Conservation (phyloP, 2,329 filamentous ascomycete species). For the Neopestalotiopsis sp. region DNA sequence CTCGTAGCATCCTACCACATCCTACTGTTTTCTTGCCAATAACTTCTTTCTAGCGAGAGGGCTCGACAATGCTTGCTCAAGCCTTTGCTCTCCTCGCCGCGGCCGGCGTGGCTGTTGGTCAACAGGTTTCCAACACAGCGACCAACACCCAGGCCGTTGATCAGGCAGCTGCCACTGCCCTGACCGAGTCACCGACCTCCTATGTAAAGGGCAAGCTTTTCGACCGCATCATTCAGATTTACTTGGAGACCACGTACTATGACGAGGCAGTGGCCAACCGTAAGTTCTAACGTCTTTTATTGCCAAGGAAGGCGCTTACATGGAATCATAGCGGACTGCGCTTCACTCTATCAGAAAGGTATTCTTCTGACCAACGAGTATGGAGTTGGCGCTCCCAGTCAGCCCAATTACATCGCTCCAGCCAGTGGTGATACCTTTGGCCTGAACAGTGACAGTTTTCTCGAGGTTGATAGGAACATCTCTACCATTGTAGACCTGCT, state of each 20-base stretch:
- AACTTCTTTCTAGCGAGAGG: background rate
- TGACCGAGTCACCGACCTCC: background rate
- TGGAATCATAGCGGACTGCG: conserved; percentile 1
- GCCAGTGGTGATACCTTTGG: conserved; percentile 76
- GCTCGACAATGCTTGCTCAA: background rate
- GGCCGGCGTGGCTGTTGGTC: conserved; percentile 3
- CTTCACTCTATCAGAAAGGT: conserved; percentile 59
- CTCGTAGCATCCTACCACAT: background rate
- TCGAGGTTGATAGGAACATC: conserved; percentile 61
- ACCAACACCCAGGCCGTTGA: background rate
- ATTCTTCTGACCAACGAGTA: conserved; percentile 64
- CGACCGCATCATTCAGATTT: conserved; percentile 16
- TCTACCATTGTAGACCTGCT: conserved; percentile 71
- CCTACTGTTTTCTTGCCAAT: background rate
- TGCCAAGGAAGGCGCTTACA: background rate
- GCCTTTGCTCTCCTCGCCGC: conserved; percentile 3
- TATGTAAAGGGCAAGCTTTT: background rate
- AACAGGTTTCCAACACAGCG: conserved; percentile 1
- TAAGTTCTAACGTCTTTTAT: background rate
- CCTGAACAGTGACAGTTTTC: conserved; percentile 70
- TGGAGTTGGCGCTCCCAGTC: conserved; percentile 69
- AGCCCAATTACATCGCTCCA: conserved; percentile 77
- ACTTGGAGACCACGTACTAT: conserved; percentile 17
- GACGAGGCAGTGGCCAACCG: conserved; percentile 10
- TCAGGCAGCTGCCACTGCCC: background rate